These are phyloP conservation scores for Cunninghamia lanceolata DNA, from an alignment of 75 land plant genomes.

Conservation along the genomic window DNA sequence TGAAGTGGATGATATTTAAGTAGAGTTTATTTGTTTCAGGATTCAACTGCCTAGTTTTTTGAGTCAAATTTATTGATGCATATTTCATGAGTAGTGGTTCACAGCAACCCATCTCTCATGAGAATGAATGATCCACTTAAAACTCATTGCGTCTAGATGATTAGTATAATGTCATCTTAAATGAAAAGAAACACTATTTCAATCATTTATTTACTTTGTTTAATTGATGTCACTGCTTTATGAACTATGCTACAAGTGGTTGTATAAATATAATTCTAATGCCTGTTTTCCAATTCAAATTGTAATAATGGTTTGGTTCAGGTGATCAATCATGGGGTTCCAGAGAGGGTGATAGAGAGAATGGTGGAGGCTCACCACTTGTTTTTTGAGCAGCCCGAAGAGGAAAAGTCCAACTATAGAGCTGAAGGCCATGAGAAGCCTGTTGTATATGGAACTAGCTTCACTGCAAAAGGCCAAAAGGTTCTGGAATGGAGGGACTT, in stretches of 20 bases:
- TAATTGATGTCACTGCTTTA: neutral
- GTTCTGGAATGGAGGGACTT: constrained; percentile 5
- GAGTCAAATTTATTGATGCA: too few relatives aligned
- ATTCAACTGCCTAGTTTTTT: too few relatives aligned
- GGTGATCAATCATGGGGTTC: constrained; percentile 22
- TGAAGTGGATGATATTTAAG: too few relatives aligned
- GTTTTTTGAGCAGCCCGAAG: constrained; percentile 25
- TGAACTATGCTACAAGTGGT: neutral
- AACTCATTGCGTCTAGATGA: too few relatives aligned
- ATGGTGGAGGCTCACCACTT: neutral
- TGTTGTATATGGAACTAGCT: neutral
- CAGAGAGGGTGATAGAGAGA: constrained; percentile 7
- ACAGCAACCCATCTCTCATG: too few relatives aligned
- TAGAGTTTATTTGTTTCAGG: too few relatives aligned
- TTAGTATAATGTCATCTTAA: too few relatives aligned
- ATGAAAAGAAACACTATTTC: too few relatives aligned
- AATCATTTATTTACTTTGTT: neutral
- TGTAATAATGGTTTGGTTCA: neutral
- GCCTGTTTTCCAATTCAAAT: neutral
- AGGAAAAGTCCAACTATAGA: constrained; percentile 9
- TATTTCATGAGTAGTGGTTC: too few relatives aligned
- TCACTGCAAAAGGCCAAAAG: neutral
- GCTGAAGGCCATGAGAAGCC: neutral
- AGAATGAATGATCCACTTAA: too few relatives aligned
- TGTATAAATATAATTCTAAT: too few relatives aligned